A percentile compares a stretch with the other conserved stretches of the same genome.
These are phyloP conservation scores for Aegilops bicornis DNA, from an alignment of 176 grass and related monocot species.

Conservation along the genomic window DNA sequence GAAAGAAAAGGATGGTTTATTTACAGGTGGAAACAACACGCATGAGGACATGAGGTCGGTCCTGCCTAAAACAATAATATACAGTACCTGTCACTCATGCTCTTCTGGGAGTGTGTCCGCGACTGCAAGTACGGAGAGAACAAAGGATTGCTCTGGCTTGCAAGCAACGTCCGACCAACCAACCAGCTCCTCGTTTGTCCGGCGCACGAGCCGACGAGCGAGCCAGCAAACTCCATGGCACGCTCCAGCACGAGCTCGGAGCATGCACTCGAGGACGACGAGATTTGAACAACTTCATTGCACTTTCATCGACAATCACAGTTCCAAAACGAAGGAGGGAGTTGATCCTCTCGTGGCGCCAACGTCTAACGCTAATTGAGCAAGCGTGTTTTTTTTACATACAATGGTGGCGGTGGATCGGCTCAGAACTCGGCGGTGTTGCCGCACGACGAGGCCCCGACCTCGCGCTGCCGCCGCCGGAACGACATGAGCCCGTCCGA, in stretches of 20 bases:
- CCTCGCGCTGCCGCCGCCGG: constrained; percentile 49
- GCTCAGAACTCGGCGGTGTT: constrained; percentile 72
- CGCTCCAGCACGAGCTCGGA: background rate
- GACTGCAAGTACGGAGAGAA: constrained; percentile 5
- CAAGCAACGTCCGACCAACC: constrained; percentile 36
- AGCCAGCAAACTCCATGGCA: background rate
- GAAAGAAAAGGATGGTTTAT: constrained; percentile 8
- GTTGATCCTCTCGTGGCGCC: background rate
- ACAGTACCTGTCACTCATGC: background rate
- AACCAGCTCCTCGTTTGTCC: constrained; percentile 5
- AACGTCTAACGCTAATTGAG: background rate
- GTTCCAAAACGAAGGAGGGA: background rate
- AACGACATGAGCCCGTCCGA: constrained; percentile 86
- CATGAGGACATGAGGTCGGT: background rate
- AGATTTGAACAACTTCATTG: background rate
- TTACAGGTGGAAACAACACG: constrained; percentile 27
- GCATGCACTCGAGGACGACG: background rate
- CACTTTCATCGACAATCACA: background rate
- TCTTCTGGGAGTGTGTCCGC: background rate
- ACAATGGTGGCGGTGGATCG: background rate
- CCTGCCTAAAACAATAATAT: background rate
- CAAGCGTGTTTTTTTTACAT: background rate
- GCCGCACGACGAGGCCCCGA: constrained; percentile 26
- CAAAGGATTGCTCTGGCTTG: constrained; percentile 41
- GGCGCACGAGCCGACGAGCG: background rate